These are phyloP conservation scores for Phialophora expanda DNA, from an alignment of 2,329 filamentous ascomycete species.

Conservation along the genomic window DNA sequence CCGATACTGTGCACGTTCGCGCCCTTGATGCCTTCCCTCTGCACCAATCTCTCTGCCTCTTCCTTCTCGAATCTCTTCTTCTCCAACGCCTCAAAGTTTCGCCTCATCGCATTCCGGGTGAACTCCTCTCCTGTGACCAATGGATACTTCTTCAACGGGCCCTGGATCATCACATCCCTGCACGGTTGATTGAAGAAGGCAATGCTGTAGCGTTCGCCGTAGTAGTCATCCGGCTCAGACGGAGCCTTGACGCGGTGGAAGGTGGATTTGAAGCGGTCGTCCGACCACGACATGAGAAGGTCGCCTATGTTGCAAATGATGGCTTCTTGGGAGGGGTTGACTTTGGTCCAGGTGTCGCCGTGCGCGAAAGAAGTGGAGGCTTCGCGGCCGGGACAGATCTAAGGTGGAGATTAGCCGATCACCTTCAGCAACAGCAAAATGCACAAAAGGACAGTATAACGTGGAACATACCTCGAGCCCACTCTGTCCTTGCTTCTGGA, in stretches of 20 bases:
- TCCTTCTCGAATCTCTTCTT: slow-evolving; percentile 24
- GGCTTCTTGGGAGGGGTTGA: slow-evolving; percentile 56
- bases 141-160: slow-evolving; percentile 66
- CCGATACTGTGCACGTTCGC: slow-evolving; percentile 6
- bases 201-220: slow-evolving; percentile 67
- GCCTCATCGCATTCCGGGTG: slow-evolving; percentile 61
- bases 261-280: slow-evolving; percentile 70
- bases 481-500: slow-evolving; percentile 65
- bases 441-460: neutral
- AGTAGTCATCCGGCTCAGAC: slow-evolving; percentile 59
- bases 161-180: slow-evolving; percentile 64
- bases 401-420: neutral
- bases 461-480: slow-evolving; percentile 50
- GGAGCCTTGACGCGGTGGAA: slow-evolving; percentile 69
- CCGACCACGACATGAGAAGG: slow-evolving; percentile 58
- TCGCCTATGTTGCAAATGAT: slow-evolving; percentile 72
- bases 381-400: slow-evolving; percentile 54
- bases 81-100: slow-evolving; percentile 59
- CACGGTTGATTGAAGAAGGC: slow-evolving; percentile 71
- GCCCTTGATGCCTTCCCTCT: slow-evolving; percentile 10
- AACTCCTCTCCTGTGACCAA: slow-evolving; percentile 66
- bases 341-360: slow-evolving; percentile 67
- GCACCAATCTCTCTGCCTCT: slow-evolving; percentile 18
- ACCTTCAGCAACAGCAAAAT: neutral
- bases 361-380: slow-evolving; percentile 63